Evolutionary conservation across 78 protist genomes (phyloP), one percentile per base, ranked within the genome.

Genomic region (Dictyostelium intermedium): DNA sequence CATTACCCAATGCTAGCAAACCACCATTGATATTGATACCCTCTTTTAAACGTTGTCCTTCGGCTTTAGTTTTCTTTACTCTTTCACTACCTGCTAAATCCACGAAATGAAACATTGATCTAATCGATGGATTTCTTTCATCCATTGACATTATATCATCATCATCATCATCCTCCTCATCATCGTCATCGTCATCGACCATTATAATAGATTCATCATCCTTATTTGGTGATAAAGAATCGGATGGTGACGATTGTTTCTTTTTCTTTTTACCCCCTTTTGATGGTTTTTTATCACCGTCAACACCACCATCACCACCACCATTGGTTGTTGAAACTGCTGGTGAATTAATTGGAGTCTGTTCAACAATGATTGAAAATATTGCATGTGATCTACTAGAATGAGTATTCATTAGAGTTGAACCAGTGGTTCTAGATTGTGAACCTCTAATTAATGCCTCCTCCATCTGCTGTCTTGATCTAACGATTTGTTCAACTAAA

Each of bases 51-150:
- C 96, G 45, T 69, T 92, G 95, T 18, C 95, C 93, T 53, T 84
- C 95, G 50, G 93, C 97, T 35, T 89, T 91, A 3, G 95, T 95
- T 30, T 84, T 83, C 39, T 82, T 89, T 11, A 98, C 97, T 34
- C 99, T 20, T 50, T 98, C 99, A 11, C 96, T 92, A n/a, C 99
- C 99, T 18, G 99, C 99, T 8, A 98, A 91, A 89, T 98, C 99
- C 23, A 98, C 97, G 84, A 98, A 93, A 53, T 85, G 97, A 76
- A 83, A 73, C 39, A 83, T 39, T 8, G 95, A 95, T 8, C 94
- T 10, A 43, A 89, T 89, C 3, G 87, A 30, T n/a, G 94, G 87
- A 34, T 80, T 89, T 43, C 41, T 83, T 32, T 89, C 94, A 56
- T 89, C 94, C n/a, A 69, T 45, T 35, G 86, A 82, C 86, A 82